Evolutionary conservation across 441 rosid genomes (phyloP).

Genomic region (Brassica balearica): DNA sequence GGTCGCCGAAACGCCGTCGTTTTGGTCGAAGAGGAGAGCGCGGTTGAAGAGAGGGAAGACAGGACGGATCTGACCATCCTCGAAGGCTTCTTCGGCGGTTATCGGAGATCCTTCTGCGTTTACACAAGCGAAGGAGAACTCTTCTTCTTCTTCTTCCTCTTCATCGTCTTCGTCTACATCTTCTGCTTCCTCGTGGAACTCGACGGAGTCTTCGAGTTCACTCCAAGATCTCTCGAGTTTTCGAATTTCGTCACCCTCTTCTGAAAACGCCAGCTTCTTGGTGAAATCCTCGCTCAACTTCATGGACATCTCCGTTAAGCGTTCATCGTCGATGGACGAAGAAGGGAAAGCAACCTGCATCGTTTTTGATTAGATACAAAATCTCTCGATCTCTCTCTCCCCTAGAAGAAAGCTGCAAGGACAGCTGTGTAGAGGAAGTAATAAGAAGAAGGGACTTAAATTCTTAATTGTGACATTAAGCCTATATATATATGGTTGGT

Average conservation of each 20-base stretch:
- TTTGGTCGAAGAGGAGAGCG: conserved; percentile 47
- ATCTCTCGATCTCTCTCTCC: background rate
- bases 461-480: background rate
- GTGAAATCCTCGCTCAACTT: conserved; percentile 46
- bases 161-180: background rate
- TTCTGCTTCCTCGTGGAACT: conserved; percentile 20
- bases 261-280: conserved; percentile 28
- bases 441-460: background rate
- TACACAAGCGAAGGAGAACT: conserved; percentile 68
- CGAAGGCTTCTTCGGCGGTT: conserved; percentile 73
- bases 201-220: conserved; percentile 39
- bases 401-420: conserved; percentile 27
- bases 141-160: conserved; percentile 51
- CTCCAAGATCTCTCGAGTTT: conserved; percentile 34
- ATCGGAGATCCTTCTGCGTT: conserved; percentile 61
- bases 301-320: conserved; percentile 29
- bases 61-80: conserved; percentile 81
- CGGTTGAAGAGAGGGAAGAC: conserved; percentile 71
- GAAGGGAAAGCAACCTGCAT: conserved; percentile 38
- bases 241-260: conserved; percentile 8
- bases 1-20: conserved; percentile 27
- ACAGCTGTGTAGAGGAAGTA: conserved; percentile 23
- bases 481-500: conserved; percentile 35
- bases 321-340: conserved; percentile 22
- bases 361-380: conserved; percentile 22